phyloP scores from a whole-genome alignment of 306 rosid genomes.

The Purshia tridentata region DNA sequence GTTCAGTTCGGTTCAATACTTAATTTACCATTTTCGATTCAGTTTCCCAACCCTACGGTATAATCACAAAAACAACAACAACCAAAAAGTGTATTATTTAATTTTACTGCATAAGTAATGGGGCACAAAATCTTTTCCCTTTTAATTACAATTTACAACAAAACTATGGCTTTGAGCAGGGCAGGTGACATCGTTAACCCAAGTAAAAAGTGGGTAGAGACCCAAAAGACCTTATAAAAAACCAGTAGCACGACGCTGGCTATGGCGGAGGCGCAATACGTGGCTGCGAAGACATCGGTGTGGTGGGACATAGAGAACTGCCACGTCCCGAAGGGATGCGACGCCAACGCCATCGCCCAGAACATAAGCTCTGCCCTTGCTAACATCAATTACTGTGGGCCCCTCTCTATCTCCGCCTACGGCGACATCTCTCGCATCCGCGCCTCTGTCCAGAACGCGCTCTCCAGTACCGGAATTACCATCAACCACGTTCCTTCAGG shows the following conservation, averaged over 20 bases:
- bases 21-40: too few relatives aligned
- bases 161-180: too few relatives aligned
- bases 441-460: slow-evolving; percentile 50
- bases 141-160: too few relatives aligned
- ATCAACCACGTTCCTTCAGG: slow-evolving; percentile 86
- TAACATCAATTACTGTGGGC: slow-evolving; percentile 53
- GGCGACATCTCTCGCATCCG: slow-evolving; percentile 75
- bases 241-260: slow-evolving; percentile 6
- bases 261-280: slow-evolving; percentile 56
- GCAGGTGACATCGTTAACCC: too few relatives aligned
- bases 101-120: too few relatives aligned
- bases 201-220: too few relatives aligned
- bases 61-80: too few relatives aligned
- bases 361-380: slow-evolving; percentile 69
- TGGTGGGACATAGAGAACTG: slow-evolving; percentile 95
- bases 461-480: slow-evolving; percentile 75
- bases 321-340: slow-evolving; percentile 52
- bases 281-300: slow-evolving; percentile 60
- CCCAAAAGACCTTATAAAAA: too few relatives aligned
- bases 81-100: too few relatives aligned
- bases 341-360: slow-evolving; percentile 65
- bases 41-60: too few relatives aligned
- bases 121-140: too few relatives aligned
- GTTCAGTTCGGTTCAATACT: too few relatives aligned
- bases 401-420: slow-evolving; percentile 73